These are phyloP conservation scores for Karstenula rhodostoma DNA, from an alignment of 2,329 filamentous ascomycete genomes.

Conservation along the genomic window DNA sequence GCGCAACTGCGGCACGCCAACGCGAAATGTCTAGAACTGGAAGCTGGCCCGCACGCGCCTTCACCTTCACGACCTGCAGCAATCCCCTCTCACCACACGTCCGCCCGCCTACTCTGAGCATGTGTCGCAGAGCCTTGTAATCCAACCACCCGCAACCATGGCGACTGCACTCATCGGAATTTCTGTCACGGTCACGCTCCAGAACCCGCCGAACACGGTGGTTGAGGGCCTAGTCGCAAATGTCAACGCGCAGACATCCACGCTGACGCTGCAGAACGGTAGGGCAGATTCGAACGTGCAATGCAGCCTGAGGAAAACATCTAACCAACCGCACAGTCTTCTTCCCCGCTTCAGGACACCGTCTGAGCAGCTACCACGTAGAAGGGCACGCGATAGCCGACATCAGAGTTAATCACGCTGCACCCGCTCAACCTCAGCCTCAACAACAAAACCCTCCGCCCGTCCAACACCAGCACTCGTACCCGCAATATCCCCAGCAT, in stretches of 20 bases:
- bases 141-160: slow-evolving; percentile 57
- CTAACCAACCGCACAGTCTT: slow-evolving; percentile 53
- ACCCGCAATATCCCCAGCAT: slow-evolving; percentile 31
- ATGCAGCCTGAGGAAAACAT: background rate
- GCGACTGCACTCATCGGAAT: slow-evolving; percentile 76
- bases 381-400: slow-evolving; percentile 67
- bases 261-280: slow-evolving; percentile 78
- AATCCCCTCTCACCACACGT: background rate
- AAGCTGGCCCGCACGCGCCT: slow-evolving; percentile 2
- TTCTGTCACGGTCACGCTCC: slow-evolving; percentile 77
- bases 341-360: slow-evolving; percentile 62
- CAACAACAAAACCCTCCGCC: slow-evolving; percentile 20
- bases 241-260: slow-evolving; percentile 68
- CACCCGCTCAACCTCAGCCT: slow-evolving; percentile 25
- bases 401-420: slow-evolving; percentile 59
- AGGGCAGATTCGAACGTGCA: slow-evolving; percentile 17
- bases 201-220: slow-evolving; percentile 68
- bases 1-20: slow-evolving; percentile 20
- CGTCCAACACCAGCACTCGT: slow-evolving; percentile 27
- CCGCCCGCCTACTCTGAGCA: slow-evolving; percentile 1
- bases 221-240: slow-evolving; percentile 75
- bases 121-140: slow-evolving; percentile 12
- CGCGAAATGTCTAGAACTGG: slow-evolving; percentile 13
- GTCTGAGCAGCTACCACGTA: slow-evolving; percentile 62
- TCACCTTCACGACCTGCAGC: background rate